A percentile compares a stretch with the other conserved stretches of the same genome.
These are phyloP conservation scores for Podospora appendiculata DNA, from an alignment of 495 filamentous ascomycete genomes.

Conservation along the genomic window DNA sequence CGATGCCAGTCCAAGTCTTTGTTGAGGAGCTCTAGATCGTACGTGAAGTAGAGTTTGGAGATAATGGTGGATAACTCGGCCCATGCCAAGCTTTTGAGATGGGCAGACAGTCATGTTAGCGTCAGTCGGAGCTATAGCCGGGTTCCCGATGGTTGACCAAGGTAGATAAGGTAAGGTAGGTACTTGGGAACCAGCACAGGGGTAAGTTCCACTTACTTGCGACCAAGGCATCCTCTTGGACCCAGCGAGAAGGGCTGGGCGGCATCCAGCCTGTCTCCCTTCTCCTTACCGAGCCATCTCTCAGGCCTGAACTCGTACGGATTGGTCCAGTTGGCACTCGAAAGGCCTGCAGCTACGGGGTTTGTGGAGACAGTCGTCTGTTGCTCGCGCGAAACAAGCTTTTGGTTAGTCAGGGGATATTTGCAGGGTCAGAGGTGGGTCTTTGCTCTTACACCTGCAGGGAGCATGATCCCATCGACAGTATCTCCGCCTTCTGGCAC, in stretches of 20 bases:
- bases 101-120: neutral
- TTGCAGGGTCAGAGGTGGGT: neutral
- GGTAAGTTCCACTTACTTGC: constrained; percentile 35
- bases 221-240: constrained; percentile 48
- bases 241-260: constrained; percentile 47
- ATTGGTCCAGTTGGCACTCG: constrained; percentile 32
- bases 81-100: neutral
- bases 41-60: neutral
- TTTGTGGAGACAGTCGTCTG: neutral
- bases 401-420: neutral
- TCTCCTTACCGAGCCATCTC: constrained; percentile 9
- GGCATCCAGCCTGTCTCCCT: constrained; percentile 36
- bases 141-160: no score
- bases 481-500: constrained; percentile 33
- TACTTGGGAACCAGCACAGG: no score
- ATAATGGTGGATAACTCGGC: neutral
- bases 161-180: no score
- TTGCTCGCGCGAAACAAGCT: neutral
- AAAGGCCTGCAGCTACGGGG: constrained; percentile 39
- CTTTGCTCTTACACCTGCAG: constrained; percentile 26
- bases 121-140: no score
- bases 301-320: neutral
- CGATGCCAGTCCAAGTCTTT: neutral
- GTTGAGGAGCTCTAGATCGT: neutral
- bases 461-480: constrained; percentile 35